A percentile compares a stretch with the other conserved stretches of the same genome.
Conservation (phyloP, 441 rosid species). For the Capsella rubella region DNA sequence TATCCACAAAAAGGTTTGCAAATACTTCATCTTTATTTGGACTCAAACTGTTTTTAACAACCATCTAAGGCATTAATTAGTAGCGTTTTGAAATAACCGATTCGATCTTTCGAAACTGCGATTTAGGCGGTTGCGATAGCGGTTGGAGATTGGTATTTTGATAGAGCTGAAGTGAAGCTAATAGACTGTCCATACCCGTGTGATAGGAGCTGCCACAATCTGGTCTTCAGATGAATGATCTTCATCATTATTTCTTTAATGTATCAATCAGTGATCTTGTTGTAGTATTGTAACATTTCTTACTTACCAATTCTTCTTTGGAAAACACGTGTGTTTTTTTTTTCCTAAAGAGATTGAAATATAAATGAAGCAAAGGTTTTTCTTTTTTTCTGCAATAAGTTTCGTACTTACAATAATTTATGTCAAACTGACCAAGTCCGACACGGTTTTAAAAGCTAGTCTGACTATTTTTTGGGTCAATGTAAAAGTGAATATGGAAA, state of each 20-base stretch:
- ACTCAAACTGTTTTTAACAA: neutral
- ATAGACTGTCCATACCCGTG: constrained; percentile 93
- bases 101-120: constrained; percentile 8
- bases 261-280: constrained; percentile 21
- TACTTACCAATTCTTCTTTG: constrained; percentile 8
- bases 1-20: constrained; percentile 68
- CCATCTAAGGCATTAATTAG: no score
- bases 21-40: neutral
- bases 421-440: neutral
- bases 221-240: constrained; percentile 64
- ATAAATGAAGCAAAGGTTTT: neutral
- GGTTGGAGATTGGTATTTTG: constrained; percentile 98
- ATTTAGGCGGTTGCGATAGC: constrained; percentile 84
- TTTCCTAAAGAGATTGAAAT: constrained; percentile 16
- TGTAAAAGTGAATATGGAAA: neutral
- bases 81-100: neutral
- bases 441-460: neutral
- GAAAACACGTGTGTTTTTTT: neutral
- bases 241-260: constrained; percentile 18
- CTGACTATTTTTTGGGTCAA: neutral
- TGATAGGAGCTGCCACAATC: constrained; percentile 87
- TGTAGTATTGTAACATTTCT: neutral
- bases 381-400: neutral
- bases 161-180: constrained; percentile 63
- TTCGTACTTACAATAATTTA: neutral